Conservation (phyloP, 2,329 filamentous ascomycete genomes). For the Zelopaecilomyces penicillatus region DNA sequence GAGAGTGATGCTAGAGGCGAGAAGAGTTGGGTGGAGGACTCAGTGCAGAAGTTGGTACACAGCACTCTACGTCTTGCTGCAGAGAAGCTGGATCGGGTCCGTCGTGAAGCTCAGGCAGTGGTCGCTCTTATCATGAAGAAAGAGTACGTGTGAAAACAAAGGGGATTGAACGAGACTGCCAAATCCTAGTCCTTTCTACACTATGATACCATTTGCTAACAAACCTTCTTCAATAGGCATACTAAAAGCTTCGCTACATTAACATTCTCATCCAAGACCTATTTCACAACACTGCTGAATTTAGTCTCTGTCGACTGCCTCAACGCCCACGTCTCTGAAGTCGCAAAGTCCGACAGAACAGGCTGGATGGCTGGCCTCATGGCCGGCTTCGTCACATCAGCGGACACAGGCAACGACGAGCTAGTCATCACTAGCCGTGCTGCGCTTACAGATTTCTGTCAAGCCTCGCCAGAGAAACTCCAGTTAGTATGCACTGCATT, state of each 20-base stretch:
- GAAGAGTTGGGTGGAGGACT: slow-evolving; percentile 19
- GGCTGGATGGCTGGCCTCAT: slow-evolving; percentile 47
- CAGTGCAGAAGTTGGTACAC: slow-evolving; percentile 35
- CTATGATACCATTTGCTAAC: neutral
- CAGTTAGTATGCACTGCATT: slow-evolving; percentile 43
- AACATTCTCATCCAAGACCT: slow-evolving; percentile 50
- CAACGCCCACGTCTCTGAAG: slow-evolving; percentile 26
- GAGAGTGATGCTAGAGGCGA: slow-evolving; percentile 6
- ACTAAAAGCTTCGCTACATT: slow-evolving; percentile 26
- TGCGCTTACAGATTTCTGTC: slow-evolving; percentile 51
- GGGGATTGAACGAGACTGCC: neutral
- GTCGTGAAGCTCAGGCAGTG: slow-evolving; percentile 54
- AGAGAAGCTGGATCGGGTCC: slow-evolving; percentile 85
- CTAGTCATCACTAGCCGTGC: slow-evolving; percentile 61
- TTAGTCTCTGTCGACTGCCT: slow-evolving; percentile 32
- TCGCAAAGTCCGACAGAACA: slow-evolving; percentile 22
- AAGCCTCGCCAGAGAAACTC: slow-evolving; percentile 29
- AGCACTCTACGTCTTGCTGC: slow-evolving; percentile 60
- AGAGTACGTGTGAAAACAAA: slow-evolving; percentile 29
- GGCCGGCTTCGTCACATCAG: slow-evolving; percentile 62
- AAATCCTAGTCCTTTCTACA: neutral
- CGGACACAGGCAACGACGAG: slow-evolving; percentile 70
- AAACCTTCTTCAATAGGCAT: slow-evolving; percentile 20
- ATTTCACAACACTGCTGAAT: slow-evolving; percentile 48
- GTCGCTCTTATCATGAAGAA: slow-evolving; percentile 36